Evolutionary conservation across 768 basidiomycete species (phyloP).

Genomic region (Mycena vitilis): DNA sequence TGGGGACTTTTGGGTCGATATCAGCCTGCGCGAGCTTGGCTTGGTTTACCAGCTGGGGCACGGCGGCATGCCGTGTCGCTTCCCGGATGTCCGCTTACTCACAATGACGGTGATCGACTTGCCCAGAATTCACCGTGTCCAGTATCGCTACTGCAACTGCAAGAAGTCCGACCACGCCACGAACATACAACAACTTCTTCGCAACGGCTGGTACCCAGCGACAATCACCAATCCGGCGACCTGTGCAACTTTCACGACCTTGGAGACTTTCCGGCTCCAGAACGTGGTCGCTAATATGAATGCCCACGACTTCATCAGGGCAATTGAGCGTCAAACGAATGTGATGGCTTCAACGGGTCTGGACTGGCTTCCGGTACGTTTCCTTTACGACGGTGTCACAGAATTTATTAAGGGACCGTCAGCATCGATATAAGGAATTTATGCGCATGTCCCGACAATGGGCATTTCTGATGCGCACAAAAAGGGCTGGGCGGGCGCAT

Average conservation of each 20-base stretch:
- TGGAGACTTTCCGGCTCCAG: slow-evolving; percentile 21
- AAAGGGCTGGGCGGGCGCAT: slow-evolving; percentile 2
- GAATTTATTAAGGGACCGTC: neutral
- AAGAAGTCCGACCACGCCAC: neutral
- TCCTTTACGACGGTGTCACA: too few relatives aligned
- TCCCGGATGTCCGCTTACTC: neutral
- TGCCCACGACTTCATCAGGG: neutral
- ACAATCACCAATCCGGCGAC: neutral
- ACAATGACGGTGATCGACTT: neutral
- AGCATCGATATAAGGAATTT: slow-evolving; percentile 18
- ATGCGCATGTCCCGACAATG: slow-evolving; percentile 7
- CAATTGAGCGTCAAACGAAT: neutral
- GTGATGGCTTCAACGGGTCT: neutral
- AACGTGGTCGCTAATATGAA: slow-evolving; percentile 25
- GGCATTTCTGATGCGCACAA: neutral
- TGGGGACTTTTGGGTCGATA: neutral
- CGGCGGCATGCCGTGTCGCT: neutral
- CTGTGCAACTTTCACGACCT: neutral
- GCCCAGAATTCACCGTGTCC: neutral
- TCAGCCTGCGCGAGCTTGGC: neutral
- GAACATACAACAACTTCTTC: neutral
- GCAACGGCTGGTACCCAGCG: neutral
- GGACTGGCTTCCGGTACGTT: slow-evolving; percentile 8
- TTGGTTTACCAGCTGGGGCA: neutral
- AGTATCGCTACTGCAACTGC: neutral